Base-by-base conservation (phyloP, 345 rosid species). In the Nephelium lappaceum region DNA sequence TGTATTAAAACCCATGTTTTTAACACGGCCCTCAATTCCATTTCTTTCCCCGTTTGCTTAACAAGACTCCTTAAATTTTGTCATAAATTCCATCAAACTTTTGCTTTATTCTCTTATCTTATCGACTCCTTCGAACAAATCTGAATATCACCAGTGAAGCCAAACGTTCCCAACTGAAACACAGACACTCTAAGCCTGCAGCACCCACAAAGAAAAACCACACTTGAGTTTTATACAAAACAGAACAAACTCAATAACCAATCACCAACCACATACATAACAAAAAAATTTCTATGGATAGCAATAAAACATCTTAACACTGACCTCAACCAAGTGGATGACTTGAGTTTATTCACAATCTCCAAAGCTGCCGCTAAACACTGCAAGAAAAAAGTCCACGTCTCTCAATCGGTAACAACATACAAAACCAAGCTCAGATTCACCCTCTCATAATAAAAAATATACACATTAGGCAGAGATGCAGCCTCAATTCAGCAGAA, bases 321-420 rank as follows among this genome's bases (percentile, higher is more conserved):
- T 80, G 80, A 77, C 82, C 83, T 77, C 81, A 77, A 65, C 19
- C 57, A 72, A 69, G 39, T 62, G 71, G 83, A 76, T 73, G 42
- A 72, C 69, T 25, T 49, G 67, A n/a, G 21, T 31, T 31, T 31
- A 75, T 31, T 66, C 61, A 55, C 78, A 78, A 5, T 70, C 82
- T 51, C 80, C 78, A 76, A 87, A 82, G 83, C 81, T 39, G 81
- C 84, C 86, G 69, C 75, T 64, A 80, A 69, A 81, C 70, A 70
- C 85, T 83, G 87, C 80, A 83, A 76, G 81, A 83, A 68, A 75
- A 84, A 31, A 31, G 77, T 78, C 84, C 89, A 82, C 73, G 11
- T 47, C 51, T 82, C 77, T 77, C 84, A 84, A 77, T 86, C 79
- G 79, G 55, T 64, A 75, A 73, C 21, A 74, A 76, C 80, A 66